Percentiles rank a stretch among this genome's conserved stretches.
Evolutionary conservation across 108 stramenopile species (phyloP).

Genomic region (Pseudonitzschia delicatissima): DNA sequence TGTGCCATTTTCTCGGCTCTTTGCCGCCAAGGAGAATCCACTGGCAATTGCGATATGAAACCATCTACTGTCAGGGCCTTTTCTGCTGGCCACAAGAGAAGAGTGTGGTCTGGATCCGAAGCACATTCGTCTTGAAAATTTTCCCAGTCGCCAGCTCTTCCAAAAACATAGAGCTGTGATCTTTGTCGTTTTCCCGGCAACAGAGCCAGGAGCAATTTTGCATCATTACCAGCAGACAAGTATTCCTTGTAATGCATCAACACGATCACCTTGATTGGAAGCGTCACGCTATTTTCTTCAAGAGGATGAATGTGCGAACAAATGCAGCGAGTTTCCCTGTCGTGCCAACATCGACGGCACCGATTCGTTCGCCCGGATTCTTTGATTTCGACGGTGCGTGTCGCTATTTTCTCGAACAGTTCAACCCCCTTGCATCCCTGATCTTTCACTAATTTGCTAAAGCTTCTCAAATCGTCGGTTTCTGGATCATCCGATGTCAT

Average conservation of each 20-base stretch:
- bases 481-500: too few relatives aligned
- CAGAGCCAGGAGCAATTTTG: slow-evolving; percentile 24
- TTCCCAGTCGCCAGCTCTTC: slow-evolving; percentile 27
- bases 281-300: background rate
- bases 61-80: slow-evolving; percentile 19
- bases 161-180: slow-evolving; percentile 28
- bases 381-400: slow-evolving; percentile 16
- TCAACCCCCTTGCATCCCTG: slow-evolving; percentile 23
- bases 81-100: slow-evolving; percentile 33
- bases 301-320: slow-evolving; percentile 5
- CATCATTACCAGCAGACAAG: slow-evolving; percentile 32
- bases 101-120: slow-evolving; percentile 9
- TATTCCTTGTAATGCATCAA: slow-evolving; percentile 40
- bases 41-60: slow-evolving; percentile 9
- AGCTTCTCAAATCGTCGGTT: background rate
- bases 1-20: background rate
- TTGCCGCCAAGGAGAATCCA: slow-evolving; percentile 1
- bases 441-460: background rate
- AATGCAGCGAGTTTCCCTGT: slow-evolving; percentile 17
- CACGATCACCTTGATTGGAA: slow-evolving; percentile 24
- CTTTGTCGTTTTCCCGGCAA: background rate
- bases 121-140: slow-evolving; percentile 19
- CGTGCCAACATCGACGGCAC: slow-evolving; percentile 27
- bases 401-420: slow-evolving; percentile 30
- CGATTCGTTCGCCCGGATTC: slow-evolving; percentile 10